phyloP scores from a whole-genome alignment of 2,329 filamentous ascomycete species.

The Ceratocystis huliohia region DNA sequence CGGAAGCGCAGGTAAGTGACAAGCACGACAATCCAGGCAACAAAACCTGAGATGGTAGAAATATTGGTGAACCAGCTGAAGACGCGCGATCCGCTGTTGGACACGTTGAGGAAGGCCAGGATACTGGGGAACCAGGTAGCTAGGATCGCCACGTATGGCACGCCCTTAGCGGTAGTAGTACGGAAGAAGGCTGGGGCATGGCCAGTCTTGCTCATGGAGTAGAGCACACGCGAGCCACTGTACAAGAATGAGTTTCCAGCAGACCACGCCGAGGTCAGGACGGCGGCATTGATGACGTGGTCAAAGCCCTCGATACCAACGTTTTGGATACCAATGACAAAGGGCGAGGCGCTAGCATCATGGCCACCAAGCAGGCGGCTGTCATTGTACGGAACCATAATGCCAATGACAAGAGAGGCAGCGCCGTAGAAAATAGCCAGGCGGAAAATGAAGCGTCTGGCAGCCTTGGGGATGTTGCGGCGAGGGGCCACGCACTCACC shows the following conservation, averaged over 20 bases:
- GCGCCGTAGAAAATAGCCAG: conserved; percentile 52
- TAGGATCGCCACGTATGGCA: conserved; percentile 44
- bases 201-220: conserved; percentile 53
- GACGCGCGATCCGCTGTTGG: conserved; percentile 47
- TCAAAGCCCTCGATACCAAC: conserved; percentile 51
- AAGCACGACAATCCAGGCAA: conserved; percentile 48
- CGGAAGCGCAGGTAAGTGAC: conserved; percentile 49
- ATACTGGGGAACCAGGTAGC: conserved; percentile 47
- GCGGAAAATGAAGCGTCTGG: conserved; percentile 48
- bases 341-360: conserved; percentile 48
- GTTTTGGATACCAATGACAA: conserved; percentile 54
- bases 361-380: conserved; percentile 45
- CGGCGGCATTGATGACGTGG: conserved; percentile 54
- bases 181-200: conserved; percentile 51
- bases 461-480: conserved; percentile 53
- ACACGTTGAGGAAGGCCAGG: conserved; percentile 58
- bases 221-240: conserved; percentile 56
- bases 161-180: conserved; percentile 47
- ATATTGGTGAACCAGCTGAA: conserved; percentile 63
- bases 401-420: conserved; percentile 48
- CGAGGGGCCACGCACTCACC: conserved; percentile 53
- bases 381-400: conserved; percentile 54
- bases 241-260: conserved; percentile 51
- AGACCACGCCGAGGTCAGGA: conserved; percentile 54
- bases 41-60: conserved; percentile 48